phyloP scores from a whole-genome alignment of 2,329 filamentous ascomycete genomes.

The Ceratocystis ficicola region DNA sequence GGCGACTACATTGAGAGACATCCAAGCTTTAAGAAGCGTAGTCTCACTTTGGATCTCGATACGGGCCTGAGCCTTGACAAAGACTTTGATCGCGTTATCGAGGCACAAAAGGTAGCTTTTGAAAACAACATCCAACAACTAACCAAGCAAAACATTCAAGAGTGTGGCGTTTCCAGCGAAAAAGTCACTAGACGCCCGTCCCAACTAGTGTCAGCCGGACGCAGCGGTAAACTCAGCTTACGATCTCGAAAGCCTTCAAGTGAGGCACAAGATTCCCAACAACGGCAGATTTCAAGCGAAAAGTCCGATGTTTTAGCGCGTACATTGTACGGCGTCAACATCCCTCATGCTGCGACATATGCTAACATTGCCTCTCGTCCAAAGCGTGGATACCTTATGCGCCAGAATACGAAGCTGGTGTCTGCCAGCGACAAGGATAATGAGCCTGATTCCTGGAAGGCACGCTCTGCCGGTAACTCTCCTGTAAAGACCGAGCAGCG shows the following conservation, averaged over 20 bases:
- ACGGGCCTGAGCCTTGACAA: constrained; percentile 76
- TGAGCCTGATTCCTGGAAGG: constrained; percentile 39
- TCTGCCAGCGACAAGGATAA: constrained; percentile 71
- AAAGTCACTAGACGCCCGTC: constrained; percentile 1
- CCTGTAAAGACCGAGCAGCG: constrained; percentile 58
- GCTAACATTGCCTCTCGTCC: constrained; percentile 49
- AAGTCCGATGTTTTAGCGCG: constrained; percentile 14
- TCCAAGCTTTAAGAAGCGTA: constrained; percentile 66
- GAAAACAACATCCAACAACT: constrained; percentile 24
- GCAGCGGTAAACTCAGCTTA: not conserved
- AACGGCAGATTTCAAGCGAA: constrained; percentile 15
- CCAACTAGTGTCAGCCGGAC: constrained; percentile 14
- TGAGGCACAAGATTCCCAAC: not conserved
- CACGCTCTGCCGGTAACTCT: constrained; percentile 54
- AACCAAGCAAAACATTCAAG: not conserved
- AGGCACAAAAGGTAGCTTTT: constrained; percentile 84
- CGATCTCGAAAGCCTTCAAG: constrained; percentile 12
- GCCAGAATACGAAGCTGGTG: constrained; percentile 94
- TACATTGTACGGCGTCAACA: constrained; percentile 1
- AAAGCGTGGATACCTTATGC: constrained; percentile 97
- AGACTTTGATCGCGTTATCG: constrained; percentile 90
- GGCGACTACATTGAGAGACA: constrained; percentile 45
- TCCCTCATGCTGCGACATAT: constrained; percentile 29
- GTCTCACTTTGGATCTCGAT: constrained; percentile 70
- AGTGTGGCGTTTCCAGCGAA: constrained; percentile 5